These are phyloP conservation scores for Lodderomyces beijingensis DNA, from an alignment of 1,139 yeast species.

Conservation along the genomic window DNA sequence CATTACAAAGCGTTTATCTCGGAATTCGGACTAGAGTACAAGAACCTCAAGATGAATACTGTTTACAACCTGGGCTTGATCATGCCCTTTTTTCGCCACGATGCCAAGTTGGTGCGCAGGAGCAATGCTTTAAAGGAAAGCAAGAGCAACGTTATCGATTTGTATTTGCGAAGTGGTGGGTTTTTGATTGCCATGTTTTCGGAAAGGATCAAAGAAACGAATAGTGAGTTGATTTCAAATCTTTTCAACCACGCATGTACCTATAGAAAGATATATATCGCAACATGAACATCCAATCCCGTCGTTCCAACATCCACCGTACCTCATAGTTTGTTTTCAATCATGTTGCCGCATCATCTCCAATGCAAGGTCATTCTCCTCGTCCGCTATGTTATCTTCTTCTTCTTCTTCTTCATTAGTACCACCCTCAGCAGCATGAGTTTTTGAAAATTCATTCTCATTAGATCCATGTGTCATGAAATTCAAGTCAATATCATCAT, in stretches of 20 bases:
- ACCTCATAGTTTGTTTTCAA: not conserved
- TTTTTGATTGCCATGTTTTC: conserved; percentile 52
- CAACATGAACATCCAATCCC: conserved; percentile 9
- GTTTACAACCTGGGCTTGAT: conserved; percentile 44
- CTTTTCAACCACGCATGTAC: conserved; percentile 38
- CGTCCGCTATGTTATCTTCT: conserved; percentile 4
- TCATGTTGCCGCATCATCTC: conserved; percentile 34
- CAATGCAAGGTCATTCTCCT: conserved; percentile 28
- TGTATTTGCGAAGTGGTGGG: conserved; percentile 54
- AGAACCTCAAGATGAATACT: conserved; percentile 21
- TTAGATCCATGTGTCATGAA: conserved; percentile 1
- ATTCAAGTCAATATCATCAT: conserved; percentile 1
- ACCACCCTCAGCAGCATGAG: not conserved
- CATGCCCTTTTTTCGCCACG: conserved; percentile 47
- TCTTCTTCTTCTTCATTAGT: too few species aligned
- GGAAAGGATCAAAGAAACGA: conserved; percentile 24
- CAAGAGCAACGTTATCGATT: conserved; percentile 22
- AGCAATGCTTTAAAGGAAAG: conserved; percentile 13
- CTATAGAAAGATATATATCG: conserved; percentile 38
- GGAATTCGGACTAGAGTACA: conserved; percentile 51
- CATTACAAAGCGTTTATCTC: conserved; percentile 50
- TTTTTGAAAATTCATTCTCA: not conserved
- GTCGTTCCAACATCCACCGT: too few species aligned
- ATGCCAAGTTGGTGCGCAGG: conserved; percentile 26
- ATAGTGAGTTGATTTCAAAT: conserved; percentile 43